Evolutionary conservation across 2,329 filamentous ascomycete genomes (phyloP).

Genomic region (Paraphaeosphaeria sporulosa): DNA sequence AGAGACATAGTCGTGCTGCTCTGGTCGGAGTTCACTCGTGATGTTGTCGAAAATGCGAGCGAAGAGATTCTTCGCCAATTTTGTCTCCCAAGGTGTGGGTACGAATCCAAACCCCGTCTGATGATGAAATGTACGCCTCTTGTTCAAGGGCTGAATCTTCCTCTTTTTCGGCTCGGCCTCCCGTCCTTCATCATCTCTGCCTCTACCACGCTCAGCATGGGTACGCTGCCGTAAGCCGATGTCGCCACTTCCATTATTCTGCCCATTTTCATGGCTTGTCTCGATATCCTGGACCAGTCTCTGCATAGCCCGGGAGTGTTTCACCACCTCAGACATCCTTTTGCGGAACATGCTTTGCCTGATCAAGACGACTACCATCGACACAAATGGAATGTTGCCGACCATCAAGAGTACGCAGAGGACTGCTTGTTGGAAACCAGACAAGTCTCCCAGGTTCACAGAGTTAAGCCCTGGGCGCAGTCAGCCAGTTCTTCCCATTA

Average conservation of each 20-base stretch:
- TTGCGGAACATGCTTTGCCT: conserved; percentile 34
- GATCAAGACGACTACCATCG: conserved; percentile 37
- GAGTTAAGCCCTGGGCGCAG: conserved; percentile 32
- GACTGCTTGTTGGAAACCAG: conserved; percentile 38
- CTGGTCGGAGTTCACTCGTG: conserved; percentile 19
- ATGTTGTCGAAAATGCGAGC: conserved; percentile 29
- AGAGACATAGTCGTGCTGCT: conserved; percentile 40
- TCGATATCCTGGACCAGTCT: conserved; percentile 36
- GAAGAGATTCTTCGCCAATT: conserved; percentile 32
- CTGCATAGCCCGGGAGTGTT: conserved; percentile 34
- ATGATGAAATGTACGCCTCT: conserved; percentile 33
- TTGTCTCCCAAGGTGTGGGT: conserved; percentile 43
- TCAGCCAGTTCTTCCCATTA: not conserved
- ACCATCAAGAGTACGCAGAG: conserved; percentile 37
- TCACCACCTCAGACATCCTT: conserved; percentile 38
- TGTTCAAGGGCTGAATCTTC: conserved; percentile 15
- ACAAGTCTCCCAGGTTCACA: conserved; percentile 34
- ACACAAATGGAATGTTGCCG: conserved; percentile 42
- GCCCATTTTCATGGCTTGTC: not conserved
- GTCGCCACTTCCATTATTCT: not conserved
- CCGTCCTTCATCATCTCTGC: conserved; percentile 12
- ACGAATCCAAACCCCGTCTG: conserved; percentile 37
- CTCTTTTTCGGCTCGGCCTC: not conserved
- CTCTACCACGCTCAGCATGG: conserved; percentile 13
- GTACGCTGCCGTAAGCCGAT: conserved; percentile 15